phyloP scores from a whole-genome alignment of 2,329 filamentous ascomycete genomes.

The Teratosphaeria pseudoeucalypti region DNA sequence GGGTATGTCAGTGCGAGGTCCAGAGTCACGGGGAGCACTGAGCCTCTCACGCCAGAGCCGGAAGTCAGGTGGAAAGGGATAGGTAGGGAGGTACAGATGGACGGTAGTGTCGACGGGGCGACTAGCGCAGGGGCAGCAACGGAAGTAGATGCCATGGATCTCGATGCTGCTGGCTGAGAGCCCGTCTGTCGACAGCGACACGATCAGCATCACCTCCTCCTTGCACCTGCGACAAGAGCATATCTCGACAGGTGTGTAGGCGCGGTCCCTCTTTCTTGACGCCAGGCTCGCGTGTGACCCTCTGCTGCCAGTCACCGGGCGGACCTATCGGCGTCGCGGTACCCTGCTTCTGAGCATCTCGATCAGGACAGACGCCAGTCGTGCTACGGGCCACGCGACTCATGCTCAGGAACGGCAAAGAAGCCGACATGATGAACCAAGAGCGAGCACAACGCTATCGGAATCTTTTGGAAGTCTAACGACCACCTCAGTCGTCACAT shows the following conservation, averaged over 20 bases:
- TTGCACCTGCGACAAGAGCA: not conserved
- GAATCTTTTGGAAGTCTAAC: too few relatives aligned
- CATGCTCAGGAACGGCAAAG: too few relatives aligned
- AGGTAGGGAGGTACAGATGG: not conserved
- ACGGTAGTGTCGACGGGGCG: not conserved
- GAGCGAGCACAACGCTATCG: too few relatives aligned
- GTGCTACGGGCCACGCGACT: too few relatives aligned
- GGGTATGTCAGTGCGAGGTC: not conserved
- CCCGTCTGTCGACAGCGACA: not conserved
- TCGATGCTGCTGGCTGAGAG: not conserved
- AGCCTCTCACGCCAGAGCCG: not conserved
- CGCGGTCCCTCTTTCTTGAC: not conserved
- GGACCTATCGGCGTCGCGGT: too few relatives aligned
- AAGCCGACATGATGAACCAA: too few relatives aligned
- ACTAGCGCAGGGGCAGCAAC: not conserved
- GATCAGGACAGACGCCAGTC: too few relatives aligned
- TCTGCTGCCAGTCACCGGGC: too few relatives aligned
- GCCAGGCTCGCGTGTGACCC: too few relatives aligned
- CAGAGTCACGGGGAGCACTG: not conserved
- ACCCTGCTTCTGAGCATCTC: too few relatives aligned
- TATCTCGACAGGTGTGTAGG: not conserved
- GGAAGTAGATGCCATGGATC: not conserved
- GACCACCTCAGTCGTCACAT: too few relatives aligned
- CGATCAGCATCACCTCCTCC: not conserved
- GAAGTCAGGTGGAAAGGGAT: not conserved